Percentiles rank a stretch among this genome's conserved stretches.
These are phyloP conservation scores for Hondaea fermentalgiana DNA, from an alignment of 108 stramenopile genomes.

Conservation along the genomic window DNA sequence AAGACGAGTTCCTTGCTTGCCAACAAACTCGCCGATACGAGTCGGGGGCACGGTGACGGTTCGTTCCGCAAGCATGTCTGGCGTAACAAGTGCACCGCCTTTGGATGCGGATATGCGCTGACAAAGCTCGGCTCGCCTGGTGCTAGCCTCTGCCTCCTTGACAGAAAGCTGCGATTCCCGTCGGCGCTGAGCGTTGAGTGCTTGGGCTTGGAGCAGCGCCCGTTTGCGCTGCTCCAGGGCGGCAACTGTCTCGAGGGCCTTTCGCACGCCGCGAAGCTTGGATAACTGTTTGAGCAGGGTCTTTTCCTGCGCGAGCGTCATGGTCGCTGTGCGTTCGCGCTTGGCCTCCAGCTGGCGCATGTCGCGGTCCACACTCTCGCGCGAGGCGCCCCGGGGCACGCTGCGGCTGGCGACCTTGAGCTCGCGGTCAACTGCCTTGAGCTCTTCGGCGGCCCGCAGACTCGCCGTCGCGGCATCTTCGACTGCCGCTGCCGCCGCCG, in stretches of 20 bases:
- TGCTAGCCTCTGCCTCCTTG: not conserved
- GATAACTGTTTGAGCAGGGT: not conserved
- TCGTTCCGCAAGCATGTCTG: not conserved
- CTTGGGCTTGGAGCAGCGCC: not conserved
- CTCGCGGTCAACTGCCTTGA: not conserved
- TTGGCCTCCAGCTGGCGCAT: not conserved
- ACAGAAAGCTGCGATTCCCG: not conserved
- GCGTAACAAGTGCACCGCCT: not conserved
- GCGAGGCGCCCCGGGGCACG: not conserved
- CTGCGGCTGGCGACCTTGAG: not conserved
- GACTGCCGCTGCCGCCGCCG: no score
- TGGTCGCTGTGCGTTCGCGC: not conserved
- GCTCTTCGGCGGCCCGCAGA: no score
- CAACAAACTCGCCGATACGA: not conserved
- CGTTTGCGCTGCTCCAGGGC: not conserved
- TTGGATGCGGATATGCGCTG: not conserved
- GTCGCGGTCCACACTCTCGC: not conserved
- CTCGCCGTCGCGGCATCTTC: no score
- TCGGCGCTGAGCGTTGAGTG: not conserved
- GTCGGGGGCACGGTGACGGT: not conserved
- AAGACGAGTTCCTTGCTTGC: not conserved
- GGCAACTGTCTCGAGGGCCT: not conserved
- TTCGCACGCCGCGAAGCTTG: not conserved
- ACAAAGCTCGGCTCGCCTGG: not conserved
- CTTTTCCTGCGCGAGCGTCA: constrained; percentile 4